Conservation (phyloP, 2,329 filamentous ascomycete species). For the Teratosphaeria nubilosa region DNA sequence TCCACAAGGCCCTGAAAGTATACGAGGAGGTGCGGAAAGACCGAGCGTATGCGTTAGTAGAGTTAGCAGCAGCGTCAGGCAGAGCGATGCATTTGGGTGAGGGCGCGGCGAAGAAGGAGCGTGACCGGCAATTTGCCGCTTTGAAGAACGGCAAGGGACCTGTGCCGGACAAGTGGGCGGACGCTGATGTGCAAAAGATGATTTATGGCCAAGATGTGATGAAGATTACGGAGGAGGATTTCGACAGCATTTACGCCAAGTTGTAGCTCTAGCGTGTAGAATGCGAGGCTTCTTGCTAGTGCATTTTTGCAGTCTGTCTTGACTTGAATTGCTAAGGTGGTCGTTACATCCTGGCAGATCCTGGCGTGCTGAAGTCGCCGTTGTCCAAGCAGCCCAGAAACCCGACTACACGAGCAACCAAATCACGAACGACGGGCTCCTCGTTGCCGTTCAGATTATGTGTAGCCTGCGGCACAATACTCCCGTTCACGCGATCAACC, state of each 20-base stretch:
- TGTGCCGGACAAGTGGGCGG: slow-evolving; percentile 44
- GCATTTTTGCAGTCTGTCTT: neutral
- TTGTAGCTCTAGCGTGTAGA: slow-evolving; percentile 7
- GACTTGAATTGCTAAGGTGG: neutral
- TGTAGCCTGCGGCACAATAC: slow-evolving; percentile 39
- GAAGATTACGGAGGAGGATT: slow-evolving; percentile 34
- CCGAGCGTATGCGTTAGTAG: slow-evolving; percentile 47
- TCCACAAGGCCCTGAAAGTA: slow-evolving; percentile 44
- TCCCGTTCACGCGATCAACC: slow-evolving; percentile 40
- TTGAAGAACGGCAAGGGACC: slow-evolving; percentile 34
- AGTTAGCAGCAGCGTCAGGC: slow-evolving; percentile 46
- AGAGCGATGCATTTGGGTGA: slow-evolving; percentile 47
- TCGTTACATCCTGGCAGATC: neutral
- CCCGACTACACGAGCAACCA: slow-evolving; percentile 41
- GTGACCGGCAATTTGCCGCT: slow-evolving; percentile 45
- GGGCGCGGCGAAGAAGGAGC: slow-evolving; percentile 48
- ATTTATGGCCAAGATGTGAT: slow-evolving; percentile 40
- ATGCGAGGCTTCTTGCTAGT: neutral
- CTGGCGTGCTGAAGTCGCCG: slow-evolving; percentile 5
- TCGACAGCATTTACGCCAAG: slow-evolving; percentile 26
- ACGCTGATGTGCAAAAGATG: slow-evolving; percentile 40
- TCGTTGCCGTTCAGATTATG: slow-evolving; percentile 43
- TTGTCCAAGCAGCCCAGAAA: slow-evolving; percentile 34
- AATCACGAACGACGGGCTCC: slow-evolving; percentile 36
- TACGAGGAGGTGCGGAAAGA: slow-evolving; percentile 49